These are phyloP conservation scores for Rhodotorula sp. DNA, from an alignment of 1,284 basidiomycete species.

Conservation along the genomic window DNA sequence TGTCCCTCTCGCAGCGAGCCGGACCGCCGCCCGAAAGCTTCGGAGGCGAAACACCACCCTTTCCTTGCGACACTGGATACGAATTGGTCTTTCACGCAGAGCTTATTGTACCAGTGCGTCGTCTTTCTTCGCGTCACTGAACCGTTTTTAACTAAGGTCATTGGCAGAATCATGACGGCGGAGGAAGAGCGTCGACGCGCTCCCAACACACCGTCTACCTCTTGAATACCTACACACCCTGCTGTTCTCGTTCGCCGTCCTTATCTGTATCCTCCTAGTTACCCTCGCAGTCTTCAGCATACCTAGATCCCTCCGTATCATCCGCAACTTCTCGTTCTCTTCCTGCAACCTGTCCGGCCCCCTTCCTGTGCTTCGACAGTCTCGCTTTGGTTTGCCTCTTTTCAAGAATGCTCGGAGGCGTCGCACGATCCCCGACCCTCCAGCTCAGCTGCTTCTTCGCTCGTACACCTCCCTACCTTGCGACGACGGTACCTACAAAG, in stretches of 20 bases:
- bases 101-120: conserved; percentile 37
- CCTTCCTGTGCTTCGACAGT: no score
- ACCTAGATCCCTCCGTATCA: not conserved
- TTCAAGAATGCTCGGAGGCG: no score
- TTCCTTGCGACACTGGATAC: conserved; percentile 70
- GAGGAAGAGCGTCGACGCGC: conserved; percentile 24
- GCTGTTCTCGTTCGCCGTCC: not conserved
- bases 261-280: not conserved
- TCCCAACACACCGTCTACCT: conserved; percentile 18
- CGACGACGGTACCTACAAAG: no score
- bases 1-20: conserved; percentile 63
- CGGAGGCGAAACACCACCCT: conserved; percentile 75
- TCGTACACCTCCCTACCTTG: not conserved
- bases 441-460: no score
- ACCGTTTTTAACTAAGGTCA: not conserved
- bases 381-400: no score
- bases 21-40: conserved; percentile 76
- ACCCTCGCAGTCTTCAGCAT: not conserved
- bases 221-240: not conserved
- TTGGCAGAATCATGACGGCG: conserved; percentile 30
- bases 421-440: no score
- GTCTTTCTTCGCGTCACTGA: no score
- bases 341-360: no score
- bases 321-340: not conserved
- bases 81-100: conserved; percentile 65